Percentiles rank a stretch among this genome's conserved stretches.
Evolutionary conservation across 768 basidiomycete genomes (phyloP).

Genomic region (Agaricus subrufescens): DNA sequence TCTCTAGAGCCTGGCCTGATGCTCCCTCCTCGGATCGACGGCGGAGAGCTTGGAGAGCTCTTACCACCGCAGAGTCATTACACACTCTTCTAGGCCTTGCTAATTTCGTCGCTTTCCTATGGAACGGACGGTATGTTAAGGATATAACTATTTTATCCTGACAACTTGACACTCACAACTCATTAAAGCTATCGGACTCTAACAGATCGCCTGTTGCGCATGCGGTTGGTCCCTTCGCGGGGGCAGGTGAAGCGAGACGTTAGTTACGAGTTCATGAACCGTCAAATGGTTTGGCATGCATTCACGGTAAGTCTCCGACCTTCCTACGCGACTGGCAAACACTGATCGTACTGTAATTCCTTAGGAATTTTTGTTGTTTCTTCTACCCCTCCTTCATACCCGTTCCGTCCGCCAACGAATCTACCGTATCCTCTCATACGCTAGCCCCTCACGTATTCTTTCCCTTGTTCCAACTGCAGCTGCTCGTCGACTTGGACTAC

Average conservation of each 20-base stretch:
- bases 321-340: background rate
- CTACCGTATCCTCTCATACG: constrained; percentile 28
- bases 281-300: constrained; percentile 99
- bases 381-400: constrained; percentile 79
- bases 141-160: background rate
- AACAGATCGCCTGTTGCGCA: constrained; percentile 68
- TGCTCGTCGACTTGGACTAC: constrained; percentile 8
- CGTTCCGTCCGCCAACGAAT: constrained; percentile 58
- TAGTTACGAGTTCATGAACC: constrained; percentile 98
- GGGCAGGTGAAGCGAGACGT: constrained; percentile 73
- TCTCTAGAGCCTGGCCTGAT: constrained; percentile 89
- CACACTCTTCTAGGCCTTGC: constrained; percentile 58
- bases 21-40: constrained; percentile 75
- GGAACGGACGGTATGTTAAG: constrained; percentile 71
- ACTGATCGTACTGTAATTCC: constrained; percentile 6
- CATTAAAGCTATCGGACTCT: constrained; percentile 75
- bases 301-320: constrained; percentile 72
- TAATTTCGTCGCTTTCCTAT: constrained; percentile 83
- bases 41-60: constrained; percentile 65
- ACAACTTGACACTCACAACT: background rate
- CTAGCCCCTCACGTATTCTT: constrained; percentile 25
- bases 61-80: constrained; percentile 63
- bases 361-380: constrained; percentile 95
- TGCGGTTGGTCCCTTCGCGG: constrained; percentile 72
- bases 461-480: constrained; percentile 23